These are phyloP conservation scores for Botrytis pseudocinerea DNA, from an alignment of 2,329 filamentous ascomycete genomes.

Conservation along the genomic window DNA sequence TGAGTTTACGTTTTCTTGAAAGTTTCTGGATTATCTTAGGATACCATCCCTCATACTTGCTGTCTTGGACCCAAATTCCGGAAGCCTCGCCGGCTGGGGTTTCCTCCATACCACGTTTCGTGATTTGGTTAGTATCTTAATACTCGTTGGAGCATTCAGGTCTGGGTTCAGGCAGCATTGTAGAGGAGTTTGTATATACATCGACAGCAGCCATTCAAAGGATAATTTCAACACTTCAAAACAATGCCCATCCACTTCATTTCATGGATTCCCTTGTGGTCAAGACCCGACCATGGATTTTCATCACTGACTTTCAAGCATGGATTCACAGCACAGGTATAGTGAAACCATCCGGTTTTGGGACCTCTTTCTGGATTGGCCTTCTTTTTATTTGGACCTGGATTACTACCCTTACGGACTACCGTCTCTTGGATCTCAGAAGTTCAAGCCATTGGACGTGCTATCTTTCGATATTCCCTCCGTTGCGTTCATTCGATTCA, in stretches of 20 bases:
- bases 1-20: constrained; percentile 31
- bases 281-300: constrained; percentile 24
- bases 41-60: constrained; percentile 37
- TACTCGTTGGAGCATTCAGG: constrained; percentile 28
- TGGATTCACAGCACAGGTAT: constrained; percentile 22
- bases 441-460: constrained; percentile 7
- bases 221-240: constrained; percentile 27
- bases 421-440: constrained; percentile 5
- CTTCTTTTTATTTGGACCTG: constrained; percentile 8
- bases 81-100: constrained; percentile 27
- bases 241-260: constrained; percentile 3
- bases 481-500: constrained; percentile 1
- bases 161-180: constrained; percentile 34
- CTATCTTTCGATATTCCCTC: not conserved
- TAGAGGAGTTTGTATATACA: constrained; percentile 33
- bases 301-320: constrained; percentile 19
- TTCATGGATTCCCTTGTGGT: constrained; percentile 20
- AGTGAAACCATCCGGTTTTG: constrained; percentile 22
- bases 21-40: constrained; percentile 30
- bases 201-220: constrained; percentile 27
- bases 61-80: constrained; percentile 38
- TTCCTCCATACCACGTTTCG: constrained; percentile 24
- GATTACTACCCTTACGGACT: constrained; percentile 16
- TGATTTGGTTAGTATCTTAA: constrained; percentile 33
- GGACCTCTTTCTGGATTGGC: constrained; percentile 17